Evolutionary conservation across 2,329 filamentous ascomycete species (phyloP), one percentile per base, ranked within the genome.

Genomic region (Alternaria sp.): DNA sequence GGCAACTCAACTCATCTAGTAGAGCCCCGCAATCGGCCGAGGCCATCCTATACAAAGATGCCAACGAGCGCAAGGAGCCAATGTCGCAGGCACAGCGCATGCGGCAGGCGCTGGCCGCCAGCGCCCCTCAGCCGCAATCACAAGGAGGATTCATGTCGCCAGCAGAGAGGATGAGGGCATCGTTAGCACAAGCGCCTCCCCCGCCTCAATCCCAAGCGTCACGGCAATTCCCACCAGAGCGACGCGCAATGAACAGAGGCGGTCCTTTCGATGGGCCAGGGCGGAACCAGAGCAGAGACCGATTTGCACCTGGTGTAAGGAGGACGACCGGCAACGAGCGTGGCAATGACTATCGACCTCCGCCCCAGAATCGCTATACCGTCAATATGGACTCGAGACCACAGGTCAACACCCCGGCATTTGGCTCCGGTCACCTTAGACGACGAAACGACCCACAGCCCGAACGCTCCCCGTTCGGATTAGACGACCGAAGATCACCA

Each of bases 321-420:
- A 61, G 64, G 44, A 17, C 19, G 23, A 54, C 43, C 11, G 53
- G 23, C 45, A 52, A 45, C 25, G 56, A 64, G 9, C 52, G 53
- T 28, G 40, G 40, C 13, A 55, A 49, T 9, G 61, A 63, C 9
- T 58, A 59, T 17, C 56, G 64, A 19, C 45, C 61, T 12, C 44
- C 64, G 6, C 65, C 63, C 44, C 65, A 66, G 45, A 66, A 50
- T 28, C 68, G 71, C 25, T 77, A 71, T 56, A 70, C 64, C n/a
- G 71, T 77, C 52, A 77, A 76, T n/a, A 76, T 77, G 72, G 71
- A 74, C 40, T 63, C 74, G 8, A 68, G 67, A 52, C 76, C 75
- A 15, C 70, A 70, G 2, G 57, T 75, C 28, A 64, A 74, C 21
- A 67, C 60, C 30, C 75, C 74, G 30, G 65, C 67, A 46, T 78